Percentiles rank a stretch among this genome's conserved stretches.
Conservation (phyloP, 768 basidiomycete genomes). For the Pholiota molesta region DNA sequence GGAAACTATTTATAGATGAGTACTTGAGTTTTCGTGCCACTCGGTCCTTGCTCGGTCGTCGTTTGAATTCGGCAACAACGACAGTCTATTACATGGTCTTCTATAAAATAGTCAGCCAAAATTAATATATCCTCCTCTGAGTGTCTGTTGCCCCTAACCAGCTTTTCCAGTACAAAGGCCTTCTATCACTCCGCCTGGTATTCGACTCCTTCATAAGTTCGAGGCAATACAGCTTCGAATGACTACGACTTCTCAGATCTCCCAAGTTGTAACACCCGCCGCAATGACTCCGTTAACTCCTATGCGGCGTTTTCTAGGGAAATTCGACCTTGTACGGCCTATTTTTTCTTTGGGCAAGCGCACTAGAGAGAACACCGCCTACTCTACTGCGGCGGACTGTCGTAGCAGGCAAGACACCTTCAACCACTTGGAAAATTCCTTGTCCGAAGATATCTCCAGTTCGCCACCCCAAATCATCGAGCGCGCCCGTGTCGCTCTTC, state of each 20-base stretch:
- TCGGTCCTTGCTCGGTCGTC: not conserved
- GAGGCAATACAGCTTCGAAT: not conserved
- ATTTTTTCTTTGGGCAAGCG: conserved; percentile 29
- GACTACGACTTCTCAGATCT: not conserved
- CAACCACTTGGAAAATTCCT: not conserved
- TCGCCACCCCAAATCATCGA: not conserved
- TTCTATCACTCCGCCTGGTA: too few relatives aligned
- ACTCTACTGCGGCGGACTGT: not conserved
- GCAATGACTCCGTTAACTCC: conserved; percentile 29
- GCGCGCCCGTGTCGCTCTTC: conserved; percentile 53
- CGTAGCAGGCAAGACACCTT: too few relatives aligned
- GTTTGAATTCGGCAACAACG: not conserved
- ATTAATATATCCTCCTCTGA: not conserved
- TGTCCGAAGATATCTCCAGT: not conserved
- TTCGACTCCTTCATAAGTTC: too few relatives aligned
- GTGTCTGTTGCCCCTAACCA: too few relatives aligned
- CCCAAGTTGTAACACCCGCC: not conserved
- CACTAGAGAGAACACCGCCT: conserved; percentile 7
- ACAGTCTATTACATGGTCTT: not conserved
- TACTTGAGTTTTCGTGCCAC: not conserved
- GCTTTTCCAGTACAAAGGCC: too few relatives aligned
- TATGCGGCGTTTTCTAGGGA: conserved; percentile 45
- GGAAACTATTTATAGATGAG: too few relatives aligned
- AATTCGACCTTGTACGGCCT: conserved; percentile 36
- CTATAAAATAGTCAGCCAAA: not conserved